Conservation (phyloP, 1,284 basidiomycete species). For the Phellopilus nigrolimitatus region DNA sequence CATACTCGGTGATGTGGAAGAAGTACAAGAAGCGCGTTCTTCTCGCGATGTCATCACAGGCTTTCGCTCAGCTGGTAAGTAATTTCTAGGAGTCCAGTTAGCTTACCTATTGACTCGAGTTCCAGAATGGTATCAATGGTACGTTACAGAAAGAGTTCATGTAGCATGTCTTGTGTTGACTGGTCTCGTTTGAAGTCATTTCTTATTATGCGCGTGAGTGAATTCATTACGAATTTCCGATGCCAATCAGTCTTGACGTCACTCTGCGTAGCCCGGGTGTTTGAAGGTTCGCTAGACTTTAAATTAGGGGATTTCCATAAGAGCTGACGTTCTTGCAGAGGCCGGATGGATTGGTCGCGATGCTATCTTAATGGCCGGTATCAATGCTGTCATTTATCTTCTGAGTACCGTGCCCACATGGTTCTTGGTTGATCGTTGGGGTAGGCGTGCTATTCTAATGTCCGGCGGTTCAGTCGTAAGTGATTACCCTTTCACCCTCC, state of each 20-base stretch:
- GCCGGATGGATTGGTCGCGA: constrained; percentile 98
- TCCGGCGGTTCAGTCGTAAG: constrained; percentile 83
- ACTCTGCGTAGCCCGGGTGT: constrained; percentile 58
- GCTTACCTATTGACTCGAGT: constrained; percentile 18
- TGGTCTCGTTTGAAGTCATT: constrained; percentile 54
- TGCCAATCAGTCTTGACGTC: no score
- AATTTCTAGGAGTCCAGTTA: not conserved
- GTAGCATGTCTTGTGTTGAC: constrained; percentile 15
- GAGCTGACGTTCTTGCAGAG: constrained; percentile 47
- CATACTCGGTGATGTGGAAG: constrained; percentile 84
- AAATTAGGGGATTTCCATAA: not conserved
- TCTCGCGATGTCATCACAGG: constrained; percentile 96
- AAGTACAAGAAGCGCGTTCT: constrained; percentile 86
- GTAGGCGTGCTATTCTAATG: constrained; percentile 86
- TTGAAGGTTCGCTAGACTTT: constrained; percentile 58
- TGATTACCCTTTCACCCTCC: constrained; percentile 19
- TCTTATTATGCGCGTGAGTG: constrained; percentile 89
- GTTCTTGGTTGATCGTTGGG: constrained; percentile 93
- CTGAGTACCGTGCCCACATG: constrained; percentile 83
- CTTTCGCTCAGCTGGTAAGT: constrained; percentile 88
- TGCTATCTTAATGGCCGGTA: constrained; percentile 96
- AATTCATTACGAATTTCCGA: not conserved
- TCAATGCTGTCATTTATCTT: constrained; percentile 87
- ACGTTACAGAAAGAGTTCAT: constrained; percentile 21
- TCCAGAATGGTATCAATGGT: constrained; percentile 88